A percentile compares a stretch with the other conserved stretches of the same genome.
These are phyloP conservation scores for Podospora pseudoanserina DNA, from an alignment of 495 filamentous ascomycete species.

Conservation along the genomic window DNA sequence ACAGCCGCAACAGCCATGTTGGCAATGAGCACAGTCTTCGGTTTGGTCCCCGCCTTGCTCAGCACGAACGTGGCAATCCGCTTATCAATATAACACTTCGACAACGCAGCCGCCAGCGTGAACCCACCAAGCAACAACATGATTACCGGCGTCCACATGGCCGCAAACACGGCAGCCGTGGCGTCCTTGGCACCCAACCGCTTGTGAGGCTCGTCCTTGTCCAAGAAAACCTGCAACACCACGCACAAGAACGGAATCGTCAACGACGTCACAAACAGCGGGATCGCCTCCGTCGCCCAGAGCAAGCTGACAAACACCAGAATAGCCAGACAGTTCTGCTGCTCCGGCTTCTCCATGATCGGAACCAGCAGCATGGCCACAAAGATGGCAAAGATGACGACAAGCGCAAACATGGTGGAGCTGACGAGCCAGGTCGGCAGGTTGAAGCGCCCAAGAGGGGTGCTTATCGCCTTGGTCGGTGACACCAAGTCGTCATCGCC, in stretches of 20 bases:
- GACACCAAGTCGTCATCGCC: conserved; percentile 64
- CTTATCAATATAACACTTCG: conserved; percentile 96
- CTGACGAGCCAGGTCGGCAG: conserved; percentile 81
- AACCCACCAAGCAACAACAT: conserved; percentile 98
- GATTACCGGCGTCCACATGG: conserved; percentile 99
- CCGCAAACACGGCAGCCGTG: conserved; percentile 75
- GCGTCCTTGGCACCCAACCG: conserved; percentile 72
- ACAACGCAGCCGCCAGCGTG: conserved; percentile 89
- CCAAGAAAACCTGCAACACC: conserved; percentile 75
- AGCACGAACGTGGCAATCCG: conserved; percentile 96
- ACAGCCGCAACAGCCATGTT: conserved; percentile 99
- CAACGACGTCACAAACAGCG: conserved; percentile 93
- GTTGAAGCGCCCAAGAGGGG: conserved; percentile 73
- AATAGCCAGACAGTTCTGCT: conserved; percentile 94
- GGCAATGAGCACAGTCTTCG: conserved; percentile 80
- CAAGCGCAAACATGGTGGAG: conserved; percentile 71
- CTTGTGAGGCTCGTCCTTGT: conserved; percentile 62
- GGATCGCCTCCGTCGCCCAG: conserved; percentile 98
- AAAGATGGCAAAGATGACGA: conserved; percentile 70
- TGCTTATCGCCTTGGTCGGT: conserved; percentile 63
- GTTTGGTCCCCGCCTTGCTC: conserved; percentile 89
- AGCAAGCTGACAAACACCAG: conserved; percentile 89
- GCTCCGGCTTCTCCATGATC: conserved; percentile 77
- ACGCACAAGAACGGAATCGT: conserved; percentile 92
- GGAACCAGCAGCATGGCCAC: conserved; percentile 64